phyloP scores from a whole-genome alignment of 2,329 filamentous ascomycete genomes.

The Graphilbum sp. region DNA sequence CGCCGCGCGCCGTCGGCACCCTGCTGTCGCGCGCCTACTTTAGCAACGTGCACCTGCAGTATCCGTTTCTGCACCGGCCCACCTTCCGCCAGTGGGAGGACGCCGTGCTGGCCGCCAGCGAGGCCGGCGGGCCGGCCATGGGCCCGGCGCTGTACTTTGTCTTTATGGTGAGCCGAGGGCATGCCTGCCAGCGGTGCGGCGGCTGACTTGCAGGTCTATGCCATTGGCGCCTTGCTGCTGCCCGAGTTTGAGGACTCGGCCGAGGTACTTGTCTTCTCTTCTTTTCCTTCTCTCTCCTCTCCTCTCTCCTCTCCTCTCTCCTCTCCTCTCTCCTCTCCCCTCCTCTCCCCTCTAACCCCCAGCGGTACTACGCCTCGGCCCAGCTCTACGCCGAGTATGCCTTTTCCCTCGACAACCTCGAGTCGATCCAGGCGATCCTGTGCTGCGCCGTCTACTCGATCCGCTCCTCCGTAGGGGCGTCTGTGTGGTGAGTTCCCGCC shows the following conservation, averaged over 20 bases:
- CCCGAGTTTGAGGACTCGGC: not conserved
- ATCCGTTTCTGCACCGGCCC: slow-evolving; percentile 17
- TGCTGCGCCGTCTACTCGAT: slow-evolving; percentile 18
- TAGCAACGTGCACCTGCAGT: slow-evolving; percentile 17
- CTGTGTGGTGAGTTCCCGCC: slow-evolving; percentile 8
- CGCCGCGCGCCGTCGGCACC: slow-evolving; percentile 5
- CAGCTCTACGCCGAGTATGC: not conserved
- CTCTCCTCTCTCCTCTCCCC: no score
- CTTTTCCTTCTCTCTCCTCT: not conserved
- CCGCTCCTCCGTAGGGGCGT: slow-evolving; percentile 14
- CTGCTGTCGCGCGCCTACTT: slow-evolving; percentile 16
- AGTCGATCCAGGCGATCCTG: slow-evolving; percentile 18
- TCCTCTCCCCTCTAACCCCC: no score
- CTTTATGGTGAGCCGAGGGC: not conserved
- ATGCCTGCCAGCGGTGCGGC: not conserved
- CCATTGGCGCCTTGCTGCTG: not conserved
- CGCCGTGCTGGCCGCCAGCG: not conserved
- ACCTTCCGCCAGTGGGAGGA: slow-evolving; percentile 8
- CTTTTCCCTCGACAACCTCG: slow-evolving; percentile 6
- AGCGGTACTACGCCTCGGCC: not conserved
- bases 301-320: not conserved
- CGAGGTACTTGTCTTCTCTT: not conserved
- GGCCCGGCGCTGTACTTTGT: not conserved
- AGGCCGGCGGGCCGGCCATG: not conserved
- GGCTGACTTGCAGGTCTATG: not conserved